Percentiles rank a stretch among this genome's conserved stretches.
Evolutionary conservation across 805 yeast genomes (phyloP).

Genomic region (Candida easanensis): DNA sequence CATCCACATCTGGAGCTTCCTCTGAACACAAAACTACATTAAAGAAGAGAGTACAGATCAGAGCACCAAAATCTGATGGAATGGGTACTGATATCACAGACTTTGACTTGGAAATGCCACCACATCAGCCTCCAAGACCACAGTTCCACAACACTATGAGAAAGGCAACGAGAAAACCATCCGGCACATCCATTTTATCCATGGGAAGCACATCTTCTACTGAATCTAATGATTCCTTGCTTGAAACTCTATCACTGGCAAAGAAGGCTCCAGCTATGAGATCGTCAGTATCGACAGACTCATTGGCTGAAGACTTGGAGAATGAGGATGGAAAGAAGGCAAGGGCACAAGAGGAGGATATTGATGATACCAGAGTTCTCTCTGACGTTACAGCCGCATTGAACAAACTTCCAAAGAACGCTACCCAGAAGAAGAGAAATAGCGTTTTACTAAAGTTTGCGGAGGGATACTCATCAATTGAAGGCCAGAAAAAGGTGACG

Average conservation of each 20-base stretch:
- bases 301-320: background rate
- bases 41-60: conserved; percentile 7
- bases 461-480: conserved; percentile 31
- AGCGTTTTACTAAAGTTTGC: conserved; percentile 22
- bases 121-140: conserved; percentile 8
- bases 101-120: conserved; percentile 13
- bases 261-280: background rate
- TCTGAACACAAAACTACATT: background rate
- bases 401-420: conserved; percentile 17
- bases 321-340: background rate
- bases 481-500: conserved; percentile 50
- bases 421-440: conserved; percentile 10
- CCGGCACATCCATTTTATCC: conserved; percentile 5
- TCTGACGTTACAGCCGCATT: conserved; percentile 24
- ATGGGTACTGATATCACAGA: conserved; percentile 4
- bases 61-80: background rate
- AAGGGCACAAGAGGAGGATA: background rate
- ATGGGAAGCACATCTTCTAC: conserved; percentile 4
- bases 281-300: conserved; percentile 2
- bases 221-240: conserved; percentile 3
- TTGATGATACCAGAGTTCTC: conserved; percentile 15
- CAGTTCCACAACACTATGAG: background rate
- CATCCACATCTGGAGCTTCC: conserved; percentile 18
- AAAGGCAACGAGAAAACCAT: conserved; percentile 1
- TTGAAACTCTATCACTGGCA: background rate